Evolutionary conservation across 2,329 filamentous ascomycete genomes (phyloP), one percentile per base, ranked within the genome.

Genomic region (Bimuria novae-zelandiae): DNA sequence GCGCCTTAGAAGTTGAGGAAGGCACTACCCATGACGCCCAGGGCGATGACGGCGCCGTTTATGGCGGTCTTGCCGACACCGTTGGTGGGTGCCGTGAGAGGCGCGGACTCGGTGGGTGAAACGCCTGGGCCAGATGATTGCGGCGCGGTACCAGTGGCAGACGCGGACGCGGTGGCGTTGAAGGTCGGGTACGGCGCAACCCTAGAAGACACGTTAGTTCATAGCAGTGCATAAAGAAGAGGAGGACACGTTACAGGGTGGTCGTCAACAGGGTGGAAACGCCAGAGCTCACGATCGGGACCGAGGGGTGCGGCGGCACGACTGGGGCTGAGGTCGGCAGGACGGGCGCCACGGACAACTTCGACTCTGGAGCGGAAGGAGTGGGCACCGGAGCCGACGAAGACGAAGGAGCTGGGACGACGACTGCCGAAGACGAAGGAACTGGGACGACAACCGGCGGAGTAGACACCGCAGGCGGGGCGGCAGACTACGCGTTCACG

Each of bases 71-170:
- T 47, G 32, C 33, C 44, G 14, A 10, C 12, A 11, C 44, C 44
- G 22, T 25, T 37, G 32, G 44, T 47, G 44, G 32, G 44, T 19
- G 33, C 32, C 44, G 32, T 25, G 3, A 37, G n/a, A 30, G 44
- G 23, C 29, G 44, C 22, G 11, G 33, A 27, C 14, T 29, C 23
- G 8, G 44, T 29, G 22, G 32, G 21, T 10, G 44, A 29, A 33
- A 36, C 30, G 16, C 44, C 44, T 14, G 44, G 21, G 17, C 44
- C 44, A 29, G 32, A 37, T 25, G 32, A 47, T 32, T 47, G 22
- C 33, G 43, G 43, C 30, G 27, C 43, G 12, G 30, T 46, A 22
- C 32, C 32, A n/a, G 22, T 29, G 2, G 32, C 44, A 11, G 44
- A n/a, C 22, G 32, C 44, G 14, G 44, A n/a, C 22, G n/a, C 6